phyloP scores from a whole-genome alignment of 495 filamentous ascomycete species.

The Gamarada debralockiae region DNA sequence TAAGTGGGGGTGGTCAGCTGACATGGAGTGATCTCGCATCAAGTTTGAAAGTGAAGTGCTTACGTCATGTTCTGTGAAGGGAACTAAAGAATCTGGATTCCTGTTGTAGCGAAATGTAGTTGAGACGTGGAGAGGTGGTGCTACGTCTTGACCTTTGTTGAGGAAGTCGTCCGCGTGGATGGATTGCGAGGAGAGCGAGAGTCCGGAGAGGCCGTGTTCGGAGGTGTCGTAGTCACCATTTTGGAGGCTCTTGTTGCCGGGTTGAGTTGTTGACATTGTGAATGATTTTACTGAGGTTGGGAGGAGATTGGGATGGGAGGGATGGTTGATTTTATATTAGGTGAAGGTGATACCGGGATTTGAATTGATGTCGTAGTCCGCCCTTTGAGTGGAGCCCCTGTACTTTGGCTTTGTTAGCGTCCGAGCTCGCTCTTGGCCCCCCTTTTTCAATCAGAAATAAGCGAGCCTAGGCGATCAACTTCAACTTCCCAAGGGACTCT shows the following conservation, averaged over 20 bases:
- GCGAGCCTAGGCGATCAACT: no score
- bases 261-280: slow-evolving; percentile 11
- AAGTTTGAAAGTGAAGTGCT: slow-evolving; percentile 8
- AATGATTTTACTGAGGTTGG: neutral
- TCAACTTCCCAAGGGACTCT: no score
- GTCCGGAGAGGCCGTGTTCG: slow-evolving; percentile 11
- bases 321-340: neutral
- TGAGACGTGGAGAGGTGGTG: slow-evolving; percentile 80
- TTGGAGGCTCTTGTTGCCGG: slow-evolving; percentile 1
- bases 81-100: slow-evolving; percentile 59
- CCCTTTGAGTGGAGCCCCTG: neutral
- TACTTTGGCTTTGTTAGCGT: neutral
- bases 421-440: neutral
- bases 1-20: slow-evolving; percentile 11
- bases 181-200: slow-evolving; percentile 63
- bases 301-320: neutral
- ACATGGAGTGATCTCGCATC: neutral
- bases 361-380: neutral
- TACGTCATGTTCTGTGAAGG: slow-evolving; percentile 42
- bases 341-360: neutral
- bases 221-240: slow-evolving; percentile 5
- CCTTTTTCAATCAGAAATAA: slow-evolving; percentile 3
- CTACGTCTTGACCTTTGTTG: slow-evolving; percentile 68
- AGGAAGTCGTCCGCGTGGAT: slow-evolving; percentile 83
- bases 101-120: slow-evolving; percentile 43